These are phyloP conservation scores for Nothomitra cinnamomea DNA, from an alignment of 2,329 filamentous ascomycete species.

Conservation along the genomic window DNA sequence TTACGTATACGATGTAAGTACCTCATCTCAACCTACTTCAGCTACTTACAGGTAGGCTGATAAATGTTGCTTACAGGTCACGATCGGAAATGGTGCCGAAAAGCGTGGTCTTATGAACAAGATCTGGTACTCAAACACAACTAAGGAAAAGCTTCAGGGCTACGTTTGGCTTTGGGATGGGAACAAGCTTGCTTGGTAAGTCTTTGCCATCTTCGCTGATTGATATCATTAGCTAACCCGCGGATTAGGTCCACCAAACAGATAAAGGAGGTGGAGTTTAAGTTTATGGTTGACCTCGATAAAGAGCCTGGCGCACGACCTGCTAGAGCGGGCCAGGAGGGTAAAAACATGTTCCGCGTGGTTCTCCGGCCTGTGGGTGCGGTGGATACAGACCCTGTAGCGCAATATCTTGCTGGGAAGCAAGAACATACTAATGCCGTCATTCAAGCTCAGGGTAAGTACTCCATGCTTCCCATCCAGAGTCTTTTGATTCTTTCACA, in stretches of 20 bases:
- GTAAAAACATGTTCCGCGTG: slow-evolving; percentile 38
- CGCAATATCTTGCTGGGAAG: slow-evolving; percentile 45
- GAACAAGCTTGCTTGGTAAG: slow-evolving; percentile 69
- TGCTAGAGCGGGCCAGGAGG: slow-evolving; percentile 16
- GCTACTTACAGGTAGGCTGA: not conserved
- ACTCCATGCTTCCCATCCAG: not conserved
- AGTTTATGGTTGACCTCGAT: slow-evolving; percentile 55
- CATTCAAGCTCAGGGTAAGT: slow-evolving; percentile 57
- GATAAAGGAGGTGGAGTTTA: slow-evolving; percentile 25
- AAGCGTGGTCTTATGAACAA: slow-evolving; percentile 55
- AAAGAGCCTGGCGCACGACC: slow-evolving; percentile 34
- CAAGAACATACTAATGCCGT: slow-evolving; percentile 47
- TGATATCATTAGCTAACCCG: slow-evolving; percentile 12
- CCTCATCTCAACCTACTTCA: not conserved
- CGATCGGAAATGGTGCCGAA: slow-evolving; percentile 43
- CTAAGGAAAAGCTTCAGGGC: slow-evolving; percentile 36
- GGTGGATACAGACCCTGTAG: slow-evolving; percentile 50
- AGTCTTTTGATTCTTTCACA: not conserved
- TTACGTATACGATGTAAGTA: slow-evolving; percentile 71
- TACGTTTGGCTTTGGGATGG: slow-evolving; percentile 61
- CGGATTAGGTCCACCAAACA: not conserved
- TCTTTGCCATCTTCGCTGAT: not conserved
- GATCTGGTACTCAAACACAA: slow-evolving; percentile 50
- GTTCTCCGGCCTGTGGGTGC: slow-evolving; percentile 46
- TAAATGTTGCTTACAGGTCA: slow-evolving; percentile 31